A percentile compares a stretch with the other conserved stretches of the same genome.
These are phyloP conservation scores for Candida rishiriensis DNA, from an alignment of 805 yeast genomes.

Conservation along the genomic window DNA sequence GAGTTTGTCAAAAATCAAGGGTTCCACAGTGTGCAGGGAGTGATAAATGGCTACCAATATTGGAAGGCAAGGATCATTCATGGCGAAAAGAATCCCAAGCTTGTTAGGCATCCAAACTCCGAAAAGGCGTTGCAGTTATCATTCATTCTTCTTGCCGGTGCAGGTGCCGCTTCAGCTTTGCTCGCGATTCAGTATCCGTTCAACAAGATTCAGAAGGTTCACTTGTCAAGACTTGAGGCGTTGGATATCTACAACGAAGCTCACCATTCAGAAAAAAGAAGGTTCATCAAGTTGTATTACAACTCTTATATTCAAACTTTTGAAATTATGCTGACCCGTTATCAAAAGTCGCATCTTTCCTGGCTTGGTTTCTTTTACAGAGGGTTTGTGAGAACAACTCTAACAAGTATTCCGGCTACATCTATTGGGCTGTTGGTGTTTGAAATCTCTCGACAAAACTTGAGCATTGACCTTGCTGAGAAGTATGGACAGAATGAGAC, in stretches of 20 bases:
- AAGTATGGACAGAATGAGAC: too few relatives aligned
- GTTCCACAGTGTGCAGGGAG: slow-evolving; percentile 41
- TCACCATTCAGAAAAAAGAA: slow-evolving; percentile 19
- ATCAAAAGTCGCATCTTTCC: slow-evolving; percentile 47
- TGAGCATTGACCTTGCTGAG: slow-evolving; percentile 24
- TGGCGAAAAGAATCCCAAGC: slow-evolving; percentile 11
- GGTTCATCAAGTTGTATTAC: slow-evolving; percentile 50
- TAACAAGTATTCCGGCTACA: slow-evolving; percentile 81
- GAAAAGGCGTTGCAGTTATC: slow-evolving; percentile 54
- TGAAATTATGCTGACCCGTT: slow-evolving; percentile 51
- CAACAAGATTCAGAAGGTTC: slow-evolving; percentile 72
- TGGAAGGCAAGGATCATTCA: slow-evolving; percentile 31
- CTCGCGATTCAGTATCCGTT: slow-evolving; percentile 82
- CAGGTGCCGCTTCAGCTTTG: slow-evolving; percentile 74
- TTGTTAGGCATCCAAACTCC: slow-evolving; percentile 19
- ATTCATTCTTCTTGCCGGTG: slow-evolving; percentile 79
- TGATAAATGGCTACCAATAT: slow-evolving; percentile 36
- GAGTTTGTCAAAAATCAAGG: slow-evolving; percentile 74
- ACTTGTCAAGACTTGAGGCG: slow-evolving; percentile 74
- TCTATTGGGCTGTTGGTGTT: slow-evolving; percentile 80
- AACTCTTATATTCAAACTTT: slow-evolving; percentile 76
- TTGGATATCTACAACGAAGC: slow-evolving; percentile 56
- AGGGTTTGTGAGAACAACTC: slow-evolving; percentile 70
- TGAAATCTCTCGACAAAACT: slow-evolving; percentile 63
- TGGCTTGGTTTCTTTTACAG: slow-evolving; percentile 70